A percentile compares a stretch with the other conserved stretches of the same genome.
Evolutionary conservation across 306 rosid species (phyloP).

Genomic region (Cucurbita ficifolia): DNA sequence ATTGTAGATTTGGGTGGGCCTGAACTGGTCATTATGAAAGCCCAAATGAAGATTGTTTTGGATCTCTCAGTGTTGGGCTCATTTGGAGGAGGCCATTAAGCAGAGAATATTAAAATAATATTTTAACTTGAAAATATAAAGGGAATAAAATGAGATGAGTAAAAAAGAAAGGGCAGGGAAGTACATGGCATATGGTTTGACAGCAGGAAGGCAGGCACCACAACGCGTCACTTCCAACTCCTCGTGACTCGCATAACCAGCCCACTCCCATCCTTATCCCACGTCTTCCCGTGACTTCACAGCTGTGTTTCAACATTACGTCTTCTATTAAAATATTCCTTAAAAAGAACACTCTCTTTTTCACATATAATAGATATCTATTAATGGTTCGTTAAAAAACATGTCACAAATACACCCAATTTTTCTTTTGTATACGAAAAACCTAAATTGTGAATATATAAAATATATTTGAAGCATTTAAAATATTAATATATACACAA

Average conservation of each 20-base stretch:
- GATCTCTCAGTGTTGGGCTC: neutral
- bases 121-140: no score
- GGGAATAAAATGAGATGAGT: no score
- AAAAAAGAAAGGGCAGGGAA: neutral
- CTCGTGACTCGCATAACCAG: neutral
- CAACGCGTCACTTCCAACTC: neutral
- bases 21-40: neutral
- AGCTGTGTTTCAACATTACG: no score
- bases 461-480: no score
- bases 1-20: neutral
- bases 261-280: neutral
- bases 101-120: no score
- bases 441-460: no score
- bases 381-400: no score
- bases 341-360: no score
- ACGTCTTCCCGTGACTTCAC: neutral
- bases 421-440: no score
- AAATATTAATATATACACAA: neutral
- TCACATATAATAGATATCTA: no score
- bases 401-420: no score
- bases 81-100: neutral
- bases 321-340: no score
- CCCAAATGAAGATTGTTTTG: neutral
- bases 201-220: neutral
- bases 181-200: neutral